Percentiles rank a stretch among this genome's conserved stretches.
phyloP scores from a whole-genome alignment of 179 eudicot species.

The Patellifolia procumbens region DNA sequence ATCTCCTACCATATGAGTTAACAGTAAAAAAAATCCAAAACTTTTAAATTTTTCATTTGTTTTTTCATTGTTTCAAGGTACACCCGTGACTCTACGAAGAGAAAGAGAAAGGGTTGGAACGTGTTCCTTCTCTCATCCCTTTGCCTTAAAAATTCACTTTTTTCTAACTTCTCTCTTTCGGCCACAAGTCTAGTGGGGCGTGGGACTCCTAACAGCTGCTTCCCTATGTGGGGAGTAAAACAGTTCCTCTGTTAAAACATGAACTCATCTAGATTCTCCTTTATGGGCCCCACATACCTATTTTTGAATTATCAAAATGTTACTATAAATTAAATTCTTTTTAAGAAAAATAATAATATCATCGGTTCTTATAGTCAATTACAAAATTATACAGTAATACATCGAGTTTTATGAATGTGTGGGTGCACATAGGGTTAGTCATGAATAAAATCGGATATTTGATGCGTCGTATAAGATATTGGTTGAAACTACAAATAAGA shows the following conservation, averaged over 20 bases:
- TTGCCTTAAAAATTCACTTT: conserved; percentile 29
- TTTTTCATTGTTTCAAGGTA: conserved; percentile 35
- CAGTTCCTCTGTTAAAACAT: conserved; percentile 24
- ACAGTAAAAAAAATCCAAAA: not conserved
- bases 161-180: conserved; percentile 35
- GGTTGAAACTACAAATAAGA: too few species aligned
- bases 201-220: conserved; percentile 40
- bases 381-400: too few species aligned
- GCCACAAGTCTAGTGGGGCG: conserved; percentile 41
- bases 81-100: conserved; percentile 47
- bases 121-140: conserved; percentile 30
- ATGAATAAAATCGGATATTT: not conserved
- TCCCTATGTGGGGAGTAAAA: conserved; percentile 35
- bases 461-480: too few species aligned
- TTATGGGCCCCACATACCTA: conserved; percentile 15
- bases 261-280: conserved; percentile 34
- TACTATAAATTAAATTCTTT: not conserved
- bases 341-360: too few species aligned
- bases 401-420: too few species aligned
- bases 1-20: conserved; percentile 18
- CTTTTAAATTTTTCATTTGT: conserved; percentile 6
- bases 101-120: conserved; percentile 32
- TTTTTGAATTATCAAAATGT: not conserved
- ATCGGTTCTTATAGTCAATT: too few species aligned
- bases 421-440: not conserved